phyloP scores from a whole-genome alignment of 352 stramenopile genomes.

The Globisporangium viniferum region DNA sequence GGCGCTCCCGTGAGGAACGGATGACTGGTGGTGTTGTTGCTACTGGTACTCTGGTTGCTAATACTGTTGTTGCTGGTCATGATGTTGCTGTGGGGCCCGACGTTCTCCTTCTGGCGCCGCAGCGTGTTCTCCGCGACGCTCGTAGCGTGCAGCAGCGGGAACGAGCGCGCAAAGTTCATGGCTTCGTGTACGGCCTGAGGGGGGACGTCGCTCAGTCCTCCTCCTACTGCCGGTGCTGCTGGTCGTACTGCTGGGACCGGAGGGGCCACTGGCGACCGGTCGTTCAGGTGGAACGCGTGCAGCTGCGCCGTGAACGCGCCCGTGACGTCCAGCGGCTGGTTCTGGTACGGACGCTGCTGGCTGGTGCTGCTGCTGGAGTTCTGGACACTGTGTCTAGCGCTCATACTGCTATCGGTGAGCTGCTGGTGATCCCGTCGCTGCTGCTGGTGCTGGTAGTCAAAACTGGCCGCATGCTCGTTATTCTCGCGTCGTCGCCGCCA shows the following conservation, averaged over 20 bases:
- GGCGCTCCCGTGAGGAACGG: not conserved
- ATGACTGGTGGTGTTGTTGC: conserved; percentile 4
- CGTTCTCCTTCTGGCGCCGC: conserved; percentile 9
- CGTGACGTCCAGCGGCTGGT: conserved; percentile 8
- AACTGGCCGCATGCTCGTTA: not conserved
- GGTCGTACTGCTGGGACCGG: not conserved
- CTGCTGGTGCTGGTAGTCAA: not conserved
- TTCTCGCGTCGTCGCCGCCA: not conserved
- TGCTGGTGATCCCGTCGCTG: not conserved
- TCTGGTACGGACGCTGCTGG: not conserved
- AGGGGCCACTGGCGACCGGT: not conserved
- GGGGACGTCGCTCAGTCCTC: not conserved
- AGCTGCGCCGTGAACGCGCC: conserved; percentile 10
- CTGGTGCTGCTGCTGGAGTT: not conserved
- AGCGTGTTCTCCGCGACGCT: conserved; percentile 17
- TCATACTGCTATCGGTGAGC: not conserved
- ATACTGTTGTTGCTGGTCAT: not conserved
- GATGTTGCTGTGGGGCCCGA: not conserved
- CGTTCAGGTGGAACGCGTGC: conserved; percentile 9
- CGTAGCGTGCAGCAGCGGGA: conserved; percentile 35
- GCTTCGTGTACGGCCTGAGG: conserved; percentile 6
- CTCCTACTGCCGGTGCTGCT: no score
- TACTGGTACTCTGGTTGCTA: not conserved
- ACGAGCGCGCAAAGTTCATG: conserved; percentile 32
- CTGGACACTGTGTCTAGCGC: not conserved